phyloP scores from a whole-genome alignment of 2,329 filamentous ascomycete species.

The Exutisphaerella laricina region DNA sequence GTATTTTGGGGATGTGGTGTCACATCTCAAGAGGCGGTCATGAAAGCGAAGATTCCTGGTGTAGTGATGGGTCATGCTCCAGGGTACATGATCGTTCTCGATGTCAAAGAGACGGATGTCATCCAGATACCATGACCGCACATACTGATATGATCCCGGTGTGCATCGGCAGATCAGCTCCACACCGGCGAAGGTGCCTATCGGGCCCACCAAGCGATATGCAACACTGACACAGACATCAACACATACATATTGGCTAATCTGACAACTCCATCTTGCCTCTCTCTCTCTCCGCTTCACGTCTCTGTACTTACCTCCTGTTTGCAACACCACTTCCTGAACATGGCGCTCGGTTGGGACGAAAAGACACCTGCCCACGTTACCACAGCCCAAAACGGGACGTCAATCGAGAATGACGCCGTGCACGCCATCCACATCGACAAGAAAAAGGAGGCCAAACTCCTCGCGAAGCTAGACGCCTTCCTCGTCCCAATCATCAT shows the following conservation, averaged over 20 bases:
- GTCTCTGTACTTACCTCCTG: no score
- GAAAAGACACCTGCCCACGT: neutral
- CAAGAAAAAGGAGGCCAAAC: slow-evolving; percentile 40
- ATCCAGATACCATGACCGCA: neutral
- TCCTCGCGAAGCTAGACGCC: slow-evolving; percentile 46
- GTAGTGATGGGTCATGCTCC: slow-evolving; percentile 57
- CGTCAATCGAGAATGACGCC: neutral
- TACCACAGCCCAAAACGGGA: neutral
- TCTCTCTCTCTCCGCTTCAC: no score
- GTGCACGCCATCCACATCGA: slow-evolving; percentile 33
- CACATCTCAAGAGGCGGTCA: slow-evolving; percentile 60
- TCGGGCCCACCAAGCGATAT: no score
- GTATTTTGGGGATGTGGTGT: slow-evolving; percentile 63
- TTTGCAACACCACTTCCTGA: no score
- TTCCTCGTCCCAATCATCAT: slow-evolving; percentile 50
- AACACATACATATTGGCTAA: no score
- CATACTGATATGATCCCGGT: neutral
- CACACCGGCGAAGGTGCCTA: no score
- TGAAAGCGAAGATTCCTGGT: slow-evolving; percentile 50
- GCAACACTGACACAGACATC: no score
- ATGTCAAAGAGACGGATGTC: slow-evolving; percentile 43
- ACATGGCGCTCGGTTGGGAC: neutral
- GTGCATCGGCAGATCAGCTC: neutral
- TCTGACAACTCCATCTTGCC: no score
- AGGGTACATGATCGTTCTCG: slow-evolving; percentile 57